Base-by-base conservation (phyloP, 2,329 filamentous ascomycete species). In the Nemania abortiva region DNA sequence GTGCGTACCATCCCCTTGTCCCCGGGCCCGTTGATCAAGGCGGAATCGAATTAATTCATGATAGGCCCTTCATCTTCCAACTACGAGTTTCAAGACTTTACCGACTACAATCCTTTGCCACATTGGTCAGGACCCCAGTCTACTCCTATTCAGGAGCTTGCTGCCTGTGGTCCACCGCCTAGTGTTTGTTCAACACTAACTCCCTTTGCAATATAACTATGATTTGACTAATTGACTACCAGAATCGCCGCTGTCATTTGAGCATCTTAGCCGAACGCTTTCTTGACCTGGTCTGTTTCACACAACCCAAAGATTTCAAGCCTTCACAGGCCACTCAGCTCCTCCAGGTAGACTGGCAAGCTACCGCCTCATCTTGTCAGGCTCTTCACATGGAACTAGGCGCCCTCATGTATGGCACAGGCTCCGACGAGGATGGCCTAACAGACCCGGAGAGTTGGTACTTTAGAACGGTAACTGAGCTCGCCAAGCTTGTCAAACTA, bases 41-140 rank as follows among this genome's bases (percentile, higher is more conserved):
- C n/a, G n/a, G 39, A 37, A 22, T 13, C 11, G 24, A 18, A 13
- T 55, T 59, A 53, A 69, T 20, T n/a, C 5, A 11, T 57, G 39
- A 13, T n/a, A 72, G 15, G 39, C 15, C 18, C 42, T 47, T 27
- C 69, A 27, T 62, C 63, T 22, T 53, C 42, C 1, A 29, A 24
- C 2, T 5, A 64, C 9, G 3, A 75, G 0, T 76, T 89, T 0
- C 74, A 80, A 2, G 82, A 84, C 54, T 81, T 79, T 0, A 83
- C 87, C 2, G 86, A 89, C 75, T 86, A 87, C 55, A 84, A 84
- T 1, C 85, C 85, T 0, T 83, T 89, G 56, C 84, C 86, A 0
- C 82, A 82, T 18, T 82, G 86, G 68, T 82, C 83, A 50, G 82
- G 79, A 47, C 77, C 77, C 18, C 73, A 78, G 20, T 76, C 76